These are phyloP conservation scores for Goffeauzyma gilvescens DNA, from an alignment of 768 basidiomycete genomes.

Conservation along the genomic window DNA sequence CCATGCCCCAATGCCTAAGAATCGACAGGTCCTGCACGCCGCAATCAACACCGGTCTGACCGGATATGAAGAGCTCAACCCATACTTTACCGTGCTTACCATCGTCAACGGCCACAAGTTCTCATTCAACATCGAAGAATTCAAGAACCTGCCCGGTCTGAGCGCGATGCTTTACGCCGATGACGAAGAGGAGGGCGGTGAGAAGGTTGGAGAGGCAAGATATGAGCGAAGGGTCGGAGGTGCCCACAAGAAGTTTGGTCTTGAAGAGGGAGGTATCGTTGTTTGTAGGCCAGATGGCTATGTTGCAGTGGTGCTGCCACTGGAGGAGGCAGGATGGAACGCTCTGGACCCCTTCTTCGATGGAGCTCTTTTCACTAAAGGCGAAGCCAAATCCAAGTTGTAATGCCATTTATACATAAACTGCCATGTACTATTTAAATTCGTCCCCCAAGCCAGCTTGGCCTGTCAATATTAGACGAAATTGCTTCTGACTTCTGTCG, in stretches of 20 bases:
- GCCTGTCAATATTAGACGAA: constrained; percentile 19
- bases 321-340: constrained; percentile 19
- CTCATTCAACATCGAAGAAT: constrained; percentile 10
- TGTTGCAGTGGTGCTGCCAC: constrained; percentile 22
- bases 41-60: constrained; percentile 10
- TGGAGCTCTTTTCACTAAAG: constrained; percentile 1
- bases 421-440: too few relatives aligned
- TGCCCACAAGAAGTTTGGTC: constrained; percentile 10
- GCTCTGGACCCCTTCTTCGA: constrained; percentile 26
- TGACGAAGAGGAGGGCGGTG: constrained; percentile 6
- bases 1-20: constrained; percentile 7
- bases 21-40: constrained; percentile 6
- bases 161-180: constrained; percentile 12
- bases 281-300: constrained; percentile 31
- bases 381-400: constrained; percentile 1
- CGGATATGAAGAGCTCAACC: constrained; percentile 10
- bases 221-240: constrained; percentile 7
- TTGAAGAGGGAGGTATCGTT: constrained; percentile 22
- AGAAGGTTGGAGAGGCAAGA: constrained; percentile 6
- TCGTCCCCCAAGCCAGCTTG: constrained; percentile 21
- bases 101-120: constrained; percentile 9
- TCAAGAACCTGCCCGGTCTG: constrained; percentile 5
- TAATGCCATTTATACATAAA: too few relatives aligned
- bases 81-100: constrained; percentile 10
- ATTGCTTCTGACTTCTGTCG: constrained; percentile 22